Conservation (phyloP, 2,329 filamentous ascomycete species). For the Stachybotrys chlorohalonatus region DNA sequence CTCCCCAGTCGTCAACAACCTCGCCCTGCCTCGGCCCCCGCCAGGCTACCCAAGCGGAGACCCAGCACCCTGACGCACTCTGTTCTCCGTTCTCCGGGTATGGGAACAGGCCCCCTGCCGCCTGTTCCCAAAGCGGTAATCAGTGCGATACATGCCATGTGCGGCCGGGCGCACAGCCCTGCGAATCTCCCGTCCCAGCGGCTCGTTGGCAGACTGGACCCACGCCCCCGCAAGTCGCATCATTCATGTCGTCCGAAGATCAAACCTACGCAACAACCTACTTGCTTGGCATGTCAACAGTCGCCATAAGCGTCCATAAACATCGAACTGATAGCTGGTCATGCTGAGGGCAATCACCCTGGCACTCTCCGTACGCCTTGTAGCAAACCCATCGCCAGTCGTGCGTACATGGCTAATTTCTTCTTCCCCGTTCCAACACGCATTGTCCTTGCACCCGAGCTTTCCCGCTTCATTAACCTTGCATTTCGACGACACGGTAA, state of each 20-base stretch:
- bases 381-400: neutral
- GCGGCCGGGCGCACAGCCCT: neutral
- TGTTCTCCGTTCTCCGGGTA: neutral
- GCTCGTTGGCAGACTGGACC: slow-evolving; percentile 2
- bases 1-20: neutral
- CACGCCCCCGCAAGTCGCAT: neutral
- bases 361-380: neutral
- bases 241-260: neutral
- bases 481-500: neutral
- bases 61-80: neutral
- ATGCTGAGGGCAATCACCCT: neutral
- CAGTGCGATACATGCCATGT: slow-evolving; percentile 12
- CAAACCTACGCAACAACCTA: neutral
- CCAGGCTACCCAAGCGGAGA: slow-evolving; percentile 1
- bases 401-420: neutral
- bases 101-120: neutral
- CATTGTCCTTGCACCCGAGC: neutral
- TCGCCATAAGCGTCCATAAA: neutral
- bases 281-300: neutral
- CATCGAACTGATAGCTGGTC: neutral
- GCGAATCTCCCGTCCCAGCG: slow-evolving; percentile 7
- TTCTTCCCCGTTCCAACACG: too few species aligned
- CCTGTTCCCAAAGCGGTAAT: slow-evolving; percentile 13
- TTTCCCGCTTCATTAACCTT: neutral
- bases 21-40: slow-evolving; percentile 1